Base-by-base conservation (phyloP, 164 flowering plant genomes). In the Nelumbo lutea region DNA sequence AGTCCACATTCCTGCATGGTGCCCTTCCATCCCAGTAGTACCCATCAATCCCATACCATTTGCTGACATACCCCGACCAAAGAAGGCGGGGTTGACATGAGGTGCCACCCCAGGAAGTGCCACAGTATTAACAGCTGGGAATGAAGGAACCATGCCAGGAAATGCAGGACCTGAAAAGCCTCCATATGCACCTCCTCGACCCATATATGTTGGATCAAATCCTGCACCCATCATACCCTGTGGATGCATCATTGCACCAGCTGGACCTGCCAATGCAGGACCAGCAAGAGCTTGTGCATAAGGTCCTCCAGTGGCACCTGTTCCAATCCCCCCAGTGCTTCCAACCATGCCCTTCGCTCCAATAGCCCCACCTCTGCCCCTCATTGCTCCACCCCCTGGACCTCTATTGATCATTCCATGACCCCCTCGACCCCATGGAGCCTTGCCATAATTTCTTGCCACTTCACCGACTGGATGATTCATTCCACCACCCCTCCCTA, bases 31-130 rank as follows among this genome's bases (percentile, higher is more conserved):
- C 45, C 86, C 88, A 64, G 76, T 62, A 62, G 71, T 69, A 53
- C 83, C 87, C 90, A 88, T 85, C 85, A 88, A 85, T 45, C 83
- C 85, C 93, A 88, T 86, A 44, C 88, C 90, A 74, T 83, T 85
- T 14, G 86, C 72, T 66, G 80, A 51, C 82, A 88, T 77, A 59
- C 89, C 93, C 27, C 89, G 81, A 13, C 85, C 89, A 71, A 88
- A 88, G 72, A 88, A 88, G 47, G 90, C 93, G 42, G 93, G 93
- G 72, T 88, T 88, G 38, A 88, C 88, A 83, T 88, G 93, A 44
- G 90, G 93, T 10, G 93, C 87, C 57, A 88, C 90, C 46, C 90
- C 88, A 51, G 86, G 81, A 77, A 86, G 79, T 61, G 83, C 93
- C 76, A 86, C 78, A 0, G 86, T 61, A 65, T 86, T 86, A 62